Evolutionary conservation across 2,329 filamentous ascomycete genomes (phyloP), one percentile per base, ranked within the genome.

Genomic region (Aspergillus sp.): DNA sequence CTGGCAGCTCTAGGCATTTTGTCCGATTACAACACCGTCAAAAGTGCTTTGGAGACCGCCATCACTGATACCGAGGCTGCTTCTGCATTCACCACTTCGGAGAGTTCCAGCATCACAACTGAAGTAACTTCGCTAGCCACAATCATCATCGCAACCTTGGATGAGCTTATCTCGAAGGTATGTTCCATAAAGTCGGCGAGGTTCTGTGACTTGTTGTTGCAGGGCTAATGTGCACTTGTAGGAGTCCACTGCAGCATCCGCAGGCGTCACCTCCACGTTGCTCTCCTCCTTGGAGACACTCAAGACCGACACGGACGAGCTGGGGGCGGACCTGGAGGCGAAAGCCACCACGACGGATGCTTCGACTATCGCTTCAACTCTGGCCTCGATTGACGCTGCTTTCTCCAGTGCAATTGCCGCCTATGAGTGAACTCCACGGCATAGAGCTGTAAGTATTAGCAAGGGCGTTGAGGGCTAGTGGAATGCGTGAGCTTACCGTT

Each of bases 11-110:
- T 53, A 21, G 32, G 17, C 21, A 53, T 53, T 10, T 15, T 53
- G 21, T n/a, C 32, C 15, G 51, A 53, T 36, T 53, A 53, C 32
- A 53, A 53, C 51, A 27, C n/a, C 8, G 30, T 53, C 51, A 53
- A 53, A 8, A 53, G 51, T 15, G 51, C 51, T 36, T 21, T 53
- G 36, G 51, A 53, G 36, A 53, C 51, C 0, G 51, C 51, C 13
- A 53, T 53, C 13, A 53, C 51, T 15, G 51, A 53, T 21, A 53
- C 51, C 13, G 36, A 8, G 51, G 51, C 51, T 6, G 32, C 51
- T 8, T 41, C 51, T 3, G 10, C 51, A 2, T 38, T 53, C 6
- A 41, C 32, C 8, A 23, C 17, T 36, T 25, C 51, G 3, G 51
- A 53, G 8, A 53, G 51, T 21, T 23, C 17, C 32, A 53, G 51